phyloP scores from a whole-genome alignment of 2,329 filamentous ascomycete genomes.

The Trichoderma lentiforme region DNA sequence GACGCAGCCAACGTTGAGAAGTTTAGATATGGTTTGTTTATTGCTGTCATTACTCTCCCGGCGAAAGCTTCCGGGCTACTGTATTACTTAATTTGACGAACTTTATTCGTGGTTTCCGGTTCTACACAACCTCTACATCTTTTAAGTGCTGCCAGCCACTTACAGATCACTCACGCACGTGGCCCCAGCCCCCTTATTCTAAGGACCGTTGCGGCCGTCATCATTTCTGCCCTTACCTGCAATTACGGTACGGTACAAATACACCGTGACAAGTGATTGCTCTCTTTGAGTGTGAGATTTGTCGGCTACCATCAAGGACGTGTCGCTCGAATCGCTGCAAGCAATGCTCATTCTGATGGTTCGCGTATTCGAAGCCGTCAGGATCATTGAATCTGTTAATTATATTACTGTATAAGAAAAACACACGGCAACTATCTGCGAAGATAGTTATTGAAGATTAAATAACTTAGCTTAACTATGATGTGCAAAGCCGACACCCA shows the following conservation, averaged over 20 bases:
- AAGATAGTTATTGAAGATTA: not conserved
- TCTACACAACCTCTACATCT: not conserved
- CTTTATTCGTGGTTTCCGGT: not conserved
- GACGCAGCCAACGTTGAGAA: not conserved
- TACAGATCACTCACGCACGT: not conserved
- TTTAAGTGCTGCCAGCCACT: not conserved
- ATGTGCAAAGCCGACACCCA: not conserved
- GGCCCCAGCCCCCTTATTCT: not conserved
- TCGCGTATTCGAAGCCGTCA: not conserved
- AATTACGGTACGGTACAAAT: not conserved
- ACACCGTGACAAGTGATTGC: not conserved
- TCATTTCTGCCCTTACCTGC: not conserved
- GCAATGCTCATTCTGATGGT: not conserved
- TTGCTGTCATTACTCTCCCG: no score
- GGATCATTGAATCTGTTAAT: not conserved
- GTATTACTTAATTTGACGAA: not conserved
- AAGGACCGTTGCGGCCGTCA: not conserved
- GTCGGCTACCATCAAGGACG: not conserved
- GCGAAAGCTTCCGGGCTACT: not conserved
- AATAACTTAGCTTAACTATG: no score
- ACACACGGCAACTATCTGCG: accelerated
- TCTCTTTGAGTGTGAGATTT: not conserved
- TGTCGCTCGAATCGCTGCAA: not conserved
- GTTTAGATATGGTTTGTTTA: not conserved
- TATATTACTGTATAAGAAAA: not conserved